Evolutionary conservation across 345 rosid genomes (phyloP).

Genomic region (Eucalyptus grandis): DNA sequence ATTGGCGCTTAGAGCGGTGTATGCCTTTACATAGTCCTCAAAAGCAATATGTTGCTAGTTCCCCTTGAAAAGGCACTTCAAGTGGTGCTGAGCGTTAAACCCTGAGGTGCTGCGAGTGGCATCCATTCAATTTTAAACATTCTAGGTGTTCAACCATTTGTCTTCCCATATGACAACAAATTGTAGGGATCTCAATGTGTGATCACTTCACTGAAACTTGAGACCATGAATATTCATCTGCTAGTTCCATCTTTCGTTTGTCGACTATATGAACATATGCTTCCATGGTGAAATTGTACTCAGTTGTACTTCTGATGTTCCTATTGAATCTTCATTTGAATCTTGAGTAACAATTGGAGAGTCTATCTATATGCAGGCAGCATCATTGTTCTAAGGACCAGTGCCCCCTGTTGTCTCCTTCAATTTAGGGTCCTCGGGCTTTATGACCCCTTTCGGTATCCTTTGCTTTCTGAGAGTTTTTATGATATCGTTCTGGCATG

Average conservation of each 20-base stretch:
- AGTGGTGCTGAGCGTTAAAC: neutral
- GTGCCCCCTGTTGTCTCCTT: slow-evolving; percentile 96
- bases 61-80: neutral
- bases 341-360: neutral
- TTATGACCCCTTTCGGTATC: slow-evolving; percentile 99
- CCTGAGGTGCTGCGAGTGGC: neutral
- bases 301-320: neutral
- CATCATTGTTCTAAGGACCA: slow-evolving; percentile 94
- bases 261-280: neutral
- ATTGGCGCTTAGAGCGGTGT: neutral
- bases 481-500: neutral
- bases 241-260: neutral
- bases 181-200: neutral
- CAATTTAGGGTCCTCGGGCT: slow-evolving; percentile 91
- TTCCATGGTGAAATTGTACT: neutral
- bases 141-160: too few relatives aligned
- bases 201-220: neutral
- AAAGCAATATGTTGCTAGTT: neutral
- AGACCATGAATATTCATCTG: neutral
- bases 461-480: slow-evolving; percentile 3
- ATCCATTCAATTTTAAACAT: neutral
- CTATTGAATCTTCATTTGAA: neutral
- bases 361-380: slow-evolving; percentile 46
- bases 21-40: neutral
- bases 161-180: too few relatives aligned